Conservation (phyloP, 768 basidiomycete species). For the Cubamyces lactineus region DNA sequence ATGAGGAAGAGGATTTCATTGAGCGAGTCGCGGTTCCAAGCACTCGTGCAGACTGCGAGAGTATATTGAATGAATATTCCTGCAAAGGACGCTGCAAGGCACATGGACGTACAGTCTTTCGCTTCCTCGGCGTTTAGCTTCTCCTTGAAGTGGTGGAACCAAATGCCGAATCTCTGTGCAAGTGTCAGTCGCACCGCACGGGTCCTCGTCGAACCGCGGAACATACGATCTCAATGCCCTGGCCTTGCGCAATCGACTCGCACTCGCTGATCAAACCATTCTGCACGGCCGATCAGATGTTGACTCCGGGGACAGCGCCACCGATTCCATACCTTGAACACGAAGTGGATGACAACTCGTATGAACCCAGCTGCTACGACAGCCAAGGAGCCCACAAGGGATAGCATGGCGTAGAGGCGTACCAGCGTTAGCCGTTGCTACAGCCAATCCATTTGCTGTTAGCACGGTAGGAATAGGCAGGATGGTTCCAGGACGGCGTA, state of each 20-base stretch:
- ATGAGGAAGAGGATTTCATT: constrained; percentile 67
- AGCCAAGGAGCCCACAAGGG: constrained; percentile 49
- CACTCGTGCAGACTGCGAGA: constrained; percentile 58
- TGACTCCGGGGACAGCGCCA: not conserved
- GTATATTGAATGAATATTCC: not conserved
- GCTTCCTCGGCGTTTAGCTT: constrained; percentile 43
- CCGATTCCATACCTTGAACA: constrained; percentile 53
- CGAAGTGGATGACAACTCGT: constrained; percentile 66
- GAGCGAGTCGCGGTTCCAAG: constrained; percentile 71
- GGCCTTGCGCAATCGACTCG: constrained; percentile 40
- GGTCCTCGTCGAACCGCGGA: not conserved
- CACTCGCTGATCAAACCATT: constrained; percentile 63
- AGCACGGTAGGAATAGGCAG: no score
- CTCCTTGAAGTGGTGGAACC: constrained; percentile 31
- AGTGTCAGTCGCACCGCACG: not conserved
- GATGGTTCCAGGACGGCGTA: constrained; percentile 38
- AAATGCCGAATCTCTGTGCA: constrained; percentile 35
- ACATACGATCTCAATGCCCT: constrained; percentile 39
- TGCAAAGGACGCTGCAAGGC: not conserved
- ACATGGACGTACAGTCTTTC: constrained; percentile 44
- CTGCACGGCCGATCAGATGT: constrained; percentile 38
- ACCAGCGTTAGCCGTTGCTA: constrained; percentile 58
- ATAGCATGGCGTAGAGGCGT: constrained; percentile 58
- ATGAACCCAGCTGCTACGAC: constrained; percentile 56
- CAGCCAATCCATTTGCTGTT: constrained; percentile 25